phyloP scores from a whole-genome alignment of 164 flowering plant genomes.

The Nelumbo lutea region DNA sequence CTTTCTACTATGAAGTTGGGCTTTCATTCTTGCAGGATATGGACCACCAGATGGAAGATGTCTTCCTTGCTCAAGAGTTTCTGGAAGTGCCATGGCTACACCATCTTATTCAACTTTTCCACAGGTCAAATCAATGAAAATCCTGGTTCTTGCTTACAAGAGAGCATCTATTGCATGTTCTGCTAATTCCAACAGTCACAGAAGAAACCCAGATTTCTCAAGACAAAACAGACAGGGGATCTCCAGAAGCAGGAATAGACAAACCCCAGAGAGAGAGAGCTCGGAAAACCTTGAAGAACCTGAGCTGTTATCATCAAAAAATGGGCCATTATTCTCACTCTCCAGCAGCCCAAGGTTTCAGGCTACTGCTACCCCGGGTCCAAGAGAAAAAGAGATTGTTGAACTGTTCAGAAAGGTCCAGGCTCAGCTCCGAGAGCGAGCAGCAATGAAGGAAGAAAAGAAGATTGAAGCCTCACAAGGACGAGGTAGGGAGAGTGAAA shows the following conservation, averaged over 20 bases:
- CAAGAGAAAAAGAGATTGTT: conserved; percentile 81
- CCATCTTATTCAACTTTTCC: conserved; percentile 28
- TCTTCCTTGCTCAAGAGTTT: conserved; percentile 54
- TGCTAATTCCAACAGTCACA: conserved; percentile 47
- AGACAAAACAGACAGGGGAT: conserved; percentile 55
- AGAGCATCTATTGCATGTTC: conserved; percentile 38
- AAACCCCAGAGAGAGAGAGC: conserved; percentile 49
- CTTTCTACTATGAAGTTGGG: background rate
- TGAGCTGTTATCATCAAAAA: conserved; percentile 51
- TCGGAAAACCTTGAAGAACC: conserved; percentile 52
- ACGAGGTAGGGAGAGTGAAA: conserved; percentile 56
- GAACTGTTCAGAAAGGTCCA: conserved; percentile 84
- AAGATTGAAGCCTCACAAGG: conserved; percentile 50
- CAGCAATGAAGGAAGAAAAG: conserved; percentile 70
- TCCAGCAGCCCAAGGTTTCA: conserved; percentile 53
- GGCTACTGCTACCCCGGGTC: conserved; percentile 68
- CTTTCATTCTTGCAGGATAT: conserved; percentile 38
- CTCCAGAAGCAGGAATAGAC: conserved; percentile 53
- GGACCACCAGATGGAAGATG: conserved; percentile 45
- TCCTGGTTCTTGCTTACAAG: conserved; percentile 17
- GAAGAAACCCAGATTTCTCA: conserved; percentile 75
- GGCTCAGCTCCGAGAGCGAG: conserved; percentile 76
- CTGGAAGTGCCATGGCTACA: conserved; percentile 39
- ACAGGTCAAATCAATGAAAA: conserved; percentile 27
- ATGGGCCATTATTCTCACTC: conserved; percentile 56